Conservation (phyloP, 1,284 basidiomycete species). For the Papiliotrema terrestris region DNA sequence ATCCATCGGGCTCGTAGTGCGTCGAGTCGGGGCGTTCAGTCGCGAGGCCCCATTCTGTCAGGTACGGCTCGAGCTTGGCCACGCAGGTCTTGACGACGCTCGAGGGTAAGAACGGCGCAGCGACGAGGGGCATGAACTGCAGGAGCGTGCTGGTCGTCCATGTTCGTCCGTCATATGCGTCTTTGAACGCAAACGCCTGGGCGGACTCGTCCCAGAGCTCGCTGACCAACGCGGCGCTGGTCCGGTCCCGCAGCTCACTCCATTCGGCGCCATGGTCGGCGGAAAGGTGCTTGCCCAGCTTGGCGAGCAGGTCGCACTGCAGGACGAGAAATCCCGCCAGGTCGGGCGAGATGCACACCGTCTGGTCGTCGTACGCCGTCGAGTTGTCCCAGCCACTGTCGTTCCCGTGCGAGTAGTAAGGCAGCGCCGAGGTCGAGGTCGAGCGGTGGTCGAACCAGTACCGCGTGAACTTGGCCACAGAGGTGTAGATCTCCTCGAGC, state of each 20-base stretch:
- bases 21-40: slow-evolving; percentile 1
- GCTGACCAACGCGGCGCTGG: neutral
- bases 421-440: neutral
- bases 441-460: slow-evolving; percentile 1
- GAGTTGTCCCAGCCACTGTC: slow-evolving; percentile 9
- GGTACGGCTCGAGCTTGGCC: neutral
- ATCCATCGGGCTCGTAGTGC: slow-evolving; percentile 7
- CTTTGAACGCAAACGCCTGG: slow-evolving; percentile 3
- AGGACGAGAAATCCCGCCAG: slow-evolving; percentile 3
- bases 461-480: slow-evolving; percentile 1
- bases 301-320: slow-evolving; percentile 5
- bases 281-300: neutral
- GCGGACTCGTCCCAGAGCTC: slow-evolving; percentile 1
- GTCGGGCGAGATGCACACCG: slow-evolving; percentile 2
- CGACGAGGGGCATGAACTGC: slow-evolving; percentile 1
- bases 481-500: neutral
- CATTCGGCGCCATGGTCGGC: neutral
- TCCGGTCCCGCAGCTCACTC: neutral
- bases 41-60: slow-evolving; percentile 4
- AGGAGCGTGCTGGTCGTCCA: slow-evolving; percentile 3
- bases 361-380: slow-evolving; percentile 4
- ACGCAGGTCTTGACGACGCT: neutral
- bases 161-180: slow-evolving; percentile 2
- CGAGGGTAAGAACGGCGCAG: neutral
- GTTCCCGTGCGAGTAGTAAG: slow-evolving; percentile 7